phyloP scores from a whole-genome alignment of 2,329 filamentous ascomycete genomes.

The Aspergillus sojae region DNA sequence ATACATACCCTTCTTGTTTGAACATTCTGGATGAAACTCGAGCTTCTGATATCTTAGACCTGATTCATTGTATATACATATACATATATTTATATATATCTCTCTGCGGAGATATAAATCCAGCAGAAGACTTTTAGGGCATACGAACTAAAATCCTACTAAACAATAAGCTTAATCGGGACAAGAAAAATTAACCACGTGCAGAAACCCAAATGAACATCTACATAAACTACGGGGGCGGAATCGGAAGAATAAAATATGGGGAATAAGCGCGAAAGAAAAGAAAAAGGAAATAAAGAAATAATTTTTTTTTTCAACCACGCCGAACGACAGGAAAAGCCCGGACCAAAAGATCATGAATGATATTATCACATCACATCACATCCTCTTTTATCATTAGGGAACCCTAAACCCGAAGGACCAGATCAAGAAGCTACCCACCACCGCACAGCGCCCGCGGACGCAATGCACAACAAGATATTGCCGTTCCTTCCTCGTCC shows the following conservation, averaged over 20 bases:
- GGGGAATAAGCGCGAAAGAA: neutral
- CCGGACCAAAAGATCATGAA: constrained; percentile 25
- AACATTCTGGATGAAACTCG: neutral
- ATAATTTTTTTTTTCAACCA: constrained; percentile 24
- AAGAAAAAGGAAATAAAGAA: constrained; percentile 8
- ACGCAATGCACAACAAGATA: constrained; percentile 3
- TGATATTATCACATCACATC: constrained; percentile 29
- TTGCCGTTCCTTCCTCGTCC: neutral
- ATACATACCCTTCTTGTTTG: constrained; percentile 4
- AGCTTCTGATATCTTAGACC: neutral
- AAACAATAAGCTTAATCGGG: neutral
- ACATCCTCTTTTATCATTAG: constrained; percentile 17
- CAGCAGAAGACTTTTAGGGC: neutral
- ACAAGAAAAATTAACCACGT: neutral
- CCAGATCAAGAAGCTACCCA: constrained; percentile 12
- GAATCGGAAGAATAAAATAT: neutral
- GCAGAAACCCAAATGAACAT: neutral
- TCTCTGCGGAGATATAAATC: neutral
- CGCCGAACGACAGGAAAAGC: constrained; percentile 24
- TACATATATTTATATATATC: neutral
- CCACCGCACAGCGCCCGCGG: constrained; percentile 8
- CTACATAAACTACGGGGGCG: neutral
- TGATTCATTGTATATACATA: neutral
- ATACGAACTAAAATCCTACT: neutral
- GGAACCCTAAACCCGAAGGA: constrained; percentile 14